Base-by-base conservation (phyloP, 148 eudicot species). In the Fagopyrum tataricum region DNA sequence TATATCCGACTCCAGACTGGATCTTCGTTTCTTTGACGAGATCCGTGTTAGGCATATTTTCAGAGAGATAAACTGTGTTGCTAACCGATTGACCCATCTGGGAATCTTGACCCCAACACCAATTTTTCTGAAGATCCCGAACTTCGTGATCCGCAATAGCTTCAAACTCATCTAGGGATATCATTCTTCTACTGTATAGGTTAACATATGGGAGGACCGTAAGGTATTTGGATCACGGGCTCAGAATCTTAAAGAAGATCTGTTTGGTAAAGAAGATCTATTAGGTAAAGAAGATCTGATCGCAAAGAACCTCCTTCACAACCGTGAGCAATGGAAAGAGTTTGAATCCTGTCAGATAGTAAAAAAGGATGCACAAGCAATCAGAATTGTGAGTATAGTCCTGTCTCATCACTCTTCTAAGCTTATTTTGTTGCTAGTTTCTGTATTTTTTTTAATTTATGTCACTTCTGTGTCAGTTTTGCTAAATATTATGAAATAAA, bases 171-270 rank as follows among this genome's bases (percentile, higher is more conserved):
- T 46, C 49, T 46, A 46, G 49, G 49, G 49, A 13, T 46, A 46
- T 46, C 7, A 46, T 10, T 10, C 8, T 46, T 46, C 0, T 31
- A 31, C 37, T 31, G 37, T 31, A 31, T 31, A 31, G 98, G 91
- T 95, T 78, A 84, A 79, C 51, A 95, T 95, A 72, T 95, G 97
- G 97, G 97, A 85, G 77, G 92, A 91, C 52, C 82, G 98, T 77
- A 95, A 91, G 85, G 97, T 95, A 41, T 95, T 95, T 81, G 98
- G 98, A 81, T 95, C 98, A 70, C 84, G 96, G n/a, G 85, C 87
- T 43, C 96, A 92, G 75, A 88, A 83, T 84, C 90, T 95, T 67
- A 95, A 91, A 85, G 88, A 86, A 80, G 90, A 85, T 77, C 49
- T 95, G 74, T 78, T 90, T 79, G 93, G 91, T 43, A 88, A 85